These are phyloP conservation scores for Sesbania bispinosa DNA, from an alignment of 306 rosid species.

Conservation along the genomic window DNA sequence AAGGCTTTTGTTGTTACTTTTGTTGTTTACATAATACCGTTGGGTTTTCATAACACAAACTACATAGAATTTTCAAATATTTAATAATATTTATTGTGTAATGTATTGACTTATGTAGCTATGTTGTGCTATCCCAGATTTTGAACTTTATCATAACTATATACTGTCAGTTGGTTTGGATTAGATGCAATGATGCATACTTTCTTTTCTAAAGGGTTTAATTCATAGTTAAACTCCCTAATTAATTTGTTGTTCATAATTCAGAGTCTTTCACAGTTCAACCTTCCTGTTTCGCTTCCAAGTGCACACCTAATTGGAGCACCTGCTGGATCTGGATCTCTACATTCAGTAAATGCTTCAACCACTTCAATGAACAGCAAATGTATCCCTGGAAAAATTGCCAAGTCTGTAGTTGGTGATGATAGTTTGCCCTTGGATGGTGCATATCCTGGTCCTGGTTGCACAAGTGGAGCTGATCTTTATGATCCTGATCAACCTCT, in stretches of 20 bases:
- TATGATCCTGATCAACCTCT: slow-evolving; percentile 99
- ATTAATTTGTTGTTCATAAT: slow-evolving; percentile 31
- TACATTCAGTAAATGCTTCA: slow-evolving; percentile 63
- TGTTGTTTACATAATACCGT: not conserved
- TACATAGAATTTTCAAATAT: not conserved
- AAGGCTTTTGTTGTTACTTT: not conserved
- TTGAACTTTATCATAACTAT: slow-evolving; percentile 16
- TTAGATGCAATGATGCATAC: slow-evolving; percentile 11
- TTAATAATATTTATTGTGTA: not conserved
- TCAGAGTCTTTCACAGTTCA: slow-evolving; percentile 95
- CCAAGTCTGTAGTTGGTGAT: slow-evolving; percentile 60
- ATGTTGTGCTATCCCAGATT: slow-evolving; percentile 2
- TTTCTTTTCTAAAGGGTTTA: not conserved
- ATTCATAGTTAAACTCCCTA: slow-evolving; percentile 18
- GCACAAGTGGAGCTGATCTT: slow-evolving; percentile 72
- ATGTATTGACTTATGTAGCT: not conserved
- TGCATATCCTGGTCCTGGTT: slow-evolving; percentile 61
- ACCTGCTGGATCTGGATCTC: slow-evolving; percentile 70
- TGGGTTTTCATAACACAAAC: not conserved
- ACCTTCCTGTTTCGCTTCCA: slow-evolving; percentile 94
- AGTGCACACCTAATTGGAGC: slow-evolving; percentile 73
- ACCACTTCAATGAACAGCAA: slow-evolving; percentile 59
- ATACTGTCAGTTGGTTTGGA: slow-evolving; percentile 6
- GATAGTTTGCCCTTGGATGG: slow-evolving; percentile 67
- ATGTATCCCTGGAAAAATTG: slow-evolving; percentile 54